A percentile compares a stretch with the other conserved stretches of the same genome.
Conservation (phyloP, 2,329 filamentous ascomycete genomes). For the Penicillium sp. region DNA sequence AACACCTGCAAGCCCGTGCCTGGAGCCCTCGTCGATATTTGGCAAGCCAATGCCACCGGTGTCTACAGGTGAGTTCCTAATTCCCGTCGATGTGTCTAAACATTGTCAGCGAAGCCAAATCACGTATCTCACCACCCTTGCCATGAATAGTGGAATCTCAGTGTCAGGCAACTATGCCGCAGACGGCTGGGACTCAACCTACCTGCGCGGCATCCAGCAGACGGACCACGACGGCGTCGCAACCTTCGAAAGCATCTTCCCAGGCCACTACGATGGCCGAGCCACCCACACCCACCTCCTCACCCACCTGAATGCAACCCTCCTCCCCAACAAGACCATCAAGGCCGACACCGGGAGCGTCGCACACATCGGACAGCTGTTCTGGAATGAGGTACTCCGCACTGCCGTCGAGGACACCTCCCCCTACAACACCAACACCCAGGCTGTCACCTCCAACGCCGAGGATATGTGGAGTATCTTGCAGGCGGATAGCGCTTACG, state of each 20-base stretch:
- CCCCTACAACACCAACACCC: constrained; percentile 38
- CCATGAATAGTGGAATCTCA: constrained; percentile 26
- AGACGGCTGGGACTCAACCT: constrained; percentile 43
- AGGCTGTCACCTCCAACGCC: constrained; percentile 42
- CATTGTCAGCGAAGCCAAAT: too few species aligned
- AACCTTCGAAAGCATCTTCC: constrained; percentile 50
- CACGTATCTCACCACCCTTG: background rate
- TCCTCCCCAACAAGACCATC: constrained; percentile 49
- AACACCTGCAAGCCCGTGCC: constrained; percentile 46
- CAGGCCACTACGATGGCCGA: constrained; percentile 50
- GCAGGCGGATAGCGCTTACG: constrained; percentile 47
- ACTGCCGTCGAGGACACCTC: constrained; percentile 44
- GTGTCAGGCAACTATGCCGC: constrained; percentile 31
- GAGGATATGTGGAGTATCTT: constrained; percentile 44
- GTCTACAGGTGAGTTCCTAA: constrained; percentile 41
- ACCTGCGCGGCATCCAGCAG: constrained; percentile 51
- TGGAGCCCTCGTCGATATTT: constrained; percentile 46
- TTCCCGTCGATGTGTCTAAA: background rate
- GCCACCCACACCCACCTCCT: constrained; percentile 53
- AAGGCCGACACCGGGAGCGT: constrained; percentile 43
- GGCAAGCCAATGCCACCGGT: constrained; percentile 51
- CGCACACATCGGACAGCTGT: constrained; percentile 53
- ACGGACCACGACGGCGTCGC: constrained; percentile 51
- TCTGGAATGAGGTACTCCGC: constrained; percentile 51
- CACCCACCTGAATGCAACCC: constrained; percentile 41